Evolutionary conservation across 208 protist species (phyloP).

Genomic region (Trypanosoma rangeli): DNA sequence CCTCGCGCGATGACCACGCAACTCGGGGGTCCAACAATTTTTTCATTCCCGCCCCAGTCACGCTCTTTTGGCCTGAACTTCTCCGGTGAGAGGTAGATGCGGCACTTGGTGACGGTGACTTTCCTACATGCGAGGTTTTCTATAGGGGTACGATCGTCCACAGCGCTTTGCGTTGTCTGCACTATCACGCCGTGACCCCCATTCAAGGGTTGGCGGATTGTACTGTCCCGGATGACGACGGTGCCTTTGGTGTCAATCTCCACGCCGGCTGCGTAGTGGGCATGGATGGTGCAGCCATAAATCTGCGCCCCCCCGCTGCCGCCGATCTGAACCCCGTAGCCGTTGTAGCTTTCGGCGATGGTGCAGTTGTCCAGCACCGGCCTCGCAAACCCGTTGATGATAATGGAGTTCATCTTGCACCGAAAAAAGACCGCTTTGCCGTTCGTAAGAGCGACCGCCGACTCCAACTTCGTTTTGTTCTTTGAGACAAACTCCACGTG

Average conservation of each 20-base stretch:
- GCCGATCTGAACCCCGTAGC: slow-evolving; percentile 64
- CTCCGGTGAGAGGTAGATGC: slow-evolving; percentile 53
- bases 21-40: slow-evolving; percentile 31
- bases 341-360: slow-evolving; percentile 69
- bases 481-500: slow-evolving; percentile 61
- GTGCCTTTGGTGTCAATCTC: slow-evolving; percentile 79
- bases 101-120: slow-evolving; percentile 59
- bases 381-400: slow-evolving; percentile 56
- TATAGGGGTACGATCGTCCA: slow-evolving; percentile 11
- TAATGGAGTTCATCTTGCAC: slow-evolving; percentile 65
- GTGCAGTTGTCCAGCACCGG: slow-evolving; percentile 58
- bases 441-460: slow-evolving; percentile 50
- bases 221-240: slow-evolving; percentile 56
- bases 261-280: slow-evolving; percentile 53
- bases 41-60: slow-evolving; percentile 17
- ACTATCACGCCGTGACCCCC: slow-evolving; percentile 59
- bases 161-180: slow-evolving; percentile 36
- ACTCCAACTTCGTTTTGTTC: slow-evolving; percentile 57
- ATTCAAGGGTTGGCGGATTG: slow-evolving; percentile 52
- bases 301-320: slow-evolving; percentile 60
- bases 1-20: slow-evolving; percentile 71
- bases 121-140: slow-evolving; percentile 43
- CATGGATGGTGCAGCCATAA: slow-evolving; percentile 51
- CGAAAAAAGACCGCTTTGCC: slow-evolving; percentile 58
- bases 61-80: slow-evolving; percentile 27